Percentiles rank a stretch among this genome's conserved stretches.
These are phyloP conservation scores for Helianthus annuus DNA, from an alignment of 129 eudicot species.

Conservation along the genomic window DNA sequence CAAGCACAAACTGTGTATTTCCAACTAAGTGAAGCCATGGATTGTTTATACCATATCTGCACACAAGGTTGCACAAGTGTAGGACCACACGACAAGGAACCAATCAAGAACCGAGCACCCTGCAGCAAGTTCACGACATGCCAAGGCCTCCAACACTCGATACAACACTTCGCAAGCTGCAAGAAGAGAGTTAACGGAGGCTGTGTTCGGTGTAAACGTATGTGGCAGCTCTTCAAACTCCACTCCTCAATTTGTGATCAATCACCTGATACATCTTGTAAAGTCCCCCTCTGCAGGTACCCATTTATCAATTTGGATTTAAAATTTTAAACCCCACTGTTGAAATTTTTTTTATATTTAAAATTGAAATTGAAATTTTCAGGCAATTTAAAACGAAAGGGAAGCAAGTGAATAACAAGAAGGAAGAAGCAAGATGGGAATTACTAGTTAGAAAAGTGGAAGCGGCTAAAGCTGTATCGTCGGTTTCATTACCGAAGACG, in stretches of 20 bases:
- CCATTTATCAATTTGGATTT: not conserved
- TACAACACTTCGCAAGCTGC: slow-evolving; percentile 73
- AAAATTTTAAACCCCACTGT: not conserved
- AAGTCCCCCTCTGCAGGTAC: slow-evolving; percentile 93
- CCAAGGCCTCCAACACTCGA: slow-evolving; percentile 68
- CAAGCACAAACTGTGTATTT: slow-evolving; percentile 66
- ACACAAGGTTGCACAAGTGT: slow-evolving; percentile 88
- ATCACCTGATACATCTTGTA: slow-evolving; percentile 57
- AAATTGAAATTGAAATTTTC: not conserved
- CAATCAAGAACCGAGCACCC: slow-evolving; percentile 57
- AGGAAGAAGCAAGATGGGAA: slow-evolving; percentile 67
- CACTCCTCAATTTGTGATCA: slow-evolving; percentile 78
- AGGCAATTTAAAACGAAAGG: slow-evolving; percentile 69
- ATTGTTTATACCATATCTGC: slow-evolving; percentile 81
- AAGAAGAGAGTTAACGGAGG: slow-evolving; percentile 75
- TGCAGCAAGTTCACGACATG: slow-evolving; percentile 76
- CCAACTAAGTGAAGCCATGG: slow-evolving; percentile 91
- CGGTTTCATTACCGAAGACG: slow-evolving; percentile 57
- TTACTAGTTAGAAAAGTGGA: slow-evolving; percentile 67
- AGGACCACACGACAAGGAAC: slow-evolving; percentile 77
- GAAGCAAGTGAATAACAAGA: slow-evolving; percentile 41
- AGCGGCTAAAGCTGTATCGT: slow-evolving; percentile 61
- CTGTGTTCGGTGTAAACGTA: slow-evolving; percentile 70
- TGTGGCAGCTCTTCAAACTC: slow-evolving; percentile 89
- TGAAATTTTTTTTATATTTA: not conserved